A percentile compares a stretch with the other conserved stretches of the same genome.
Conservation (phyloP, 2,329 filamentous ascomycete species). For the Cyanodermella asteris region DNA sequence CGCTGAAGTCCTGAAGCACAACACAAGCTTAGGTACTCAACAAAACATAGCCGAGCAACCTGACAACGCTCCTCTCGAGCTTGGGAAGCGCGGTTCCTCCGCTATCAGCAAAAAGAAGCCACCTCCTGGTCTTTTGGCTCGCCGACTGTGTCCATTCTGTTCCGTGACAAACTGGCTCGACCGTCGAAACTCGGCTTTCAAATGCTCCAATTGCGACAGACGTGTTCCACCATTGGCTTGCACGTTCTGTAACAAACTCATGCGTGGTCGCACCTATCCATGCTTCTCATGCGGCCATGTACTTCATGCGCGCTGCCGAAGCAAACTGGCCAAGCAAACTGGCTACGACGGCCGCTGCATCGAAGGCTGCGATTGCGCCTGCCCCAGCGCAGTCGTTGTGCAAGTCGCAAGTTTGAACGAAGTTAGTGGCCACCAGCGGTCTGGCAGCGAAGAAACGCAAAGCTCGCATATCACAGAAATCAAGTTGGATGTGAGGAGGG, state of each 20-base stretch:
- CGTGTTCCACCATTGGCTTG: constrained; percentile 18
- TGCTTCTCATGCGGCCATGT: constrained; percentile 26
- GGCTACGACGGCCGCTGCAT: constrained; percentile 14
- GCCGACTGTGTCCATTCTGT: constrained; percentile 1
- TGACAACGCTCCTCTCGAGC: constrained; percentile 18
- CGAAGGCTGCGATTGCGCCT: constrained; percentile 25
- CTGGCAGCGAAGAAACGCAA: constrained; percentile 1
- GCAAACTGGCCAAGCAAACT: constrained; percentile 17
- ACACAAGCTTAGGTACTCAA: constrained; percentile 8
- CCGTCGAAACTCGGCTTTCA: constrained; percentile 8
- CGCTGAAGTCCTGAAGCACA: constrained; percentile 36
- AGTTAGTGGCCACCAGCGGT: constrained; percentile 2
- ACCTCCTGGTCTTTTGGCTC: constrained; percentile 1
- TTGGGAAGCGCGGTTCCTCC: constrained; percentile 17
- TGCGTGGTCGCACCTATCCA: constrained; percentile 23
- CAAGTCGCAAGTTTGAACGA: constrained; percentile 8
- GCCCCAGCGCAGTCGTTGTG: constrained; percentile 17
- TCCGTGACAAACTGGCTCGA: not conserved
- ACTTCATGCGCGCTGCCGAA: constrained; percentile 23
- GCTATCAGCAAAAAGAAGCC: constrained; percentile 11
- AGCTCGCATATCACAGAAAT: no score
- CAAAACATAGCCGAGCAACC: constrained; percentile 16
- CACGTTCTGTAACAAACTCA: constrained; percentile 20
- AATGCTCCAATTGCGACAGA: constrained; percentile 17
- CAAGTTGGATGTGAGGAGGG: constrained; percentile 2